These are phyloP conservation scores for Fusarium beomiforme DNA, from an alignment of 2,329 filamentous ascomycete genomes.

Conservation along the genomic window DNA sequence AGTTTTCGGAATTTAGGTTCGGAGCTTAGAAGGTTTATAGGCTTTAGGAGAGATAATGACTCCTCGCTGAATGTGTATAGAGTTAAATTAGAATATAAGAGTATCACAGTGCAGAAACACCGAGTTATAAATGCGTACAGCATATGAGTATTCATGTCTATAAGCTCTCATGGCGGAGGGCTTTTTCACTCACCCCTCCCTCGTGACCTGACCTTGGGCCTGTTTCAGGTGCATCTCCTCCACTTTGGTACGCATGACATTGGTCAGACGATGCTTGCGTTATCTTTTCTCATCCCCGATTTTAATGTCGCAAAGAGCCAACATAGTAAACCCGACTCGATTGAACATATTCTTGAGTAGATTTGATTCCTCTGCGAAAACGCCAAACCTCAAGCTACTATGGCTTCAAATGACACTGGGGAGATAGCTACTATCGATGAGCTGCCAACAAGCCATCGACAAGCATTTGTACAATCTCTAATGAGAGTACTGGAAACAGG, in stretches of 20 bases:
- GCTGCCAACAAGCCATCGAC: fast-evolving
- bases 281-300: no score
- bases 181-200: background rate
- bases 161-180: no score
- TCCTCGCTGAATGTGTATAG: background rate
- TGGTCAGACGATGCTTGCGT: background rate
- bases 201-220: no score
- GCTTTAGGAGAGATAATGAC: background rate
- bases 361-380: no score
- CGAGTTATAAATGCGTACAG: background rate
- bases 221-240: background rate
- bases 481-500: background rate
- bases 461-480: background rate
- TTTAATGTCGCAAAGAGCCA: background rate
- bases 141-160: no score
- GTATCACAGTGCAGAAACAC: no score
- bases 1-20: background rate
- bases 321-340: no score
- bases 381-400: no score
- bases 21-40: background rate
- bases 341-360: no score
- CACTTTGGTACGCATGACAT: background rate
- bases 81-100: background rate
- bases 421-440: background rate
- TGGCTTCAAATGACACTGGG: background rate